Evolutionary conservation across 2,329 filamentous ascomycete genomes (phyloP).

Genomic region (Fusarium penzigii): DNA sequence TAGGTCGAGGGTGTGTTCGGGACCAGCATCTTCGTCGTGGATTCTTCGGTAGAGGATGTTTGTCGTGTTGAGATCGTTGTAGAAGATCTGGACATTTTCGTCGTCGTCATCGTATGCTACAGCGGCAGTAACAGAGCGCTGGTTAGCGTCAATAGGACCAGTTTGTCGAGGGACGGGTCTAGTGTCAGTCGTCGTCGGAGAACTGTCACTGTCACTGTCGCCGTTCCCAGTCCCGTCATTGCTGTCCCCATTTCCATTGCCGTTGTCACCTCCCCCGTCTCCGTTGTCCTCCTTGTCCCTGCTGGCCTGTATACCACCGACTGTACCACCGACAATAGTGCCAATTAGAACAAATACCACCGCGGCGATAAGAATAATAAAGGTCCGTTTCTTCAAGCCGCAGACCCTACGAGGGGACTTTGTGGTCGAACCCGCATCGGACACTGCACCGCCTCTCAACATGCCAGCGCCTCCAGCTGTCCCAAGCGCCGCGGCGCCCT

Average conservation of each 20-base stretch:
- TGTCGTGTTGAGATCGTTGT: slow-evolving; percentile 20
- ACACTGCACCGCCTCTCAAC: slow-evolving; percentile 2
- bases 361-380: slow-evolving; percentile 15
- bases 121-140: slow-evolving; percentile 13
- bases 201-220: background rate
- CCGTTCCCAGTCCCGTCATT: background rate
- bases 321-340: slow-evolving; percentile 18
- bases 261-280: background rate
- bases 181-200: slow-evolving; percentile 2
- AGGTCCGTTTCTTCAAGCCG: slow-evolving; percentile 18
- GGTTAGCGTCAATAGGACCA: slow-evolving; percentile 15
- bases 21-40: slow-evolving; percentile 6
- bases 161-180: slow-evolving; percentile 10
- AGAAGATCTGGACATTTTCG: slow-evolving; percentile 20
- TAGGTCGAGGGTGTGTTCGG: slow-evolving; percentile 12
- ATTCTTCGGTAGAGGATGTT: slow-evolving; percentile 17
- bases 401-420: slow-evolving; percentile 9
- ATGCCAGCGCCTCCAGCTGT: slow-evolving; percentile 3
- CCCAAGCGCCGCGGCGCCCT: background rate
- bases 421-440: background rate
- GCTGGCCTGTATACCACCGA: slow-evolving; percentile 13
- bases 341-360: slow-evolving; percentile 15
- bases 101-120: slow-evolving; percentile 9
- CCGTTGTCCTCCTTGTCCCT: background rate
- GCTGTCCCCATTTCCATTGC: background rate